phyloP scores from a whole-genome alignment of 2,329 filamentous ascomycete species.

The Alternaria ethzedia region DNA sequence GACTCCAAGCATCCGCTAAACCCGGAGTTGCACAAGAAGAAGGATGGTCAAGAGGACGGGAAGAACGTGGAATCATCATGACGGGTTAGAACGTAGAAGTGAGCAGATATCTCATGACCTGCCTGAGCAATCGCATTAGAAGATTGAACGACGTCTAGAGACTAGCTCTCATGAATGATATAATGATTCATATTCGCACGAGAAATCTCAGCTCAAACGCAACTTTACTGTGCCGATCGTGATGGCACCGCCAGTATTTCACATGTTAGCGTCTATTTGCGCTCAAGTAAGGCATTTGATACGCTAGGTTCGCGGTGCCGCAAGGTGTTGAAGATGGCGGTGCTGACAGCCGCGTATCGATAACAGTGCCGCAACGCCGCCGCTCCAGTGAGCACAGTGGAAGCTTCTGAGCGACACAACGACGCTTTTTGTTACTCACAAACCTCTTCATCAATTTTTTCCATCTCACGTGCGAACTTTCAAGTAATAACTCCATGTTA shows the following conservation, averaged over 20 bases:
- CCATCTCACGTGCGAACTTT: neutral
- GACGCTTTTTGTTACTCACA: neutral
- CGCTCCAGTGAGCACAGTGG: neutral
- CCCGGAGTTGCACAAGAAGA: slow-evolving; percentile 33
- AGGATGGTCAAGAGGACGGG: neutral
- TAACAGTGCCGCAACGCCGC: neutral
- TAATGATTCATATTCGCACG: neutral
- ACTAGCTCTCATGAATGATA: neutral
- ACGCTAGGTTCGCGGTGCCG: neutral
- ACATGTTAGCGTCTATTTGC: neutral
- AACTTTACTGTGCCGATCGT: neutral
- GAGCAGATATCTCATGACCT: neutral
- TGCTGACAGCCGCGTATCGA: slow-evolving; percentile 3
- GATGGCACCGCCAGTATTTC: rapidly evolving
- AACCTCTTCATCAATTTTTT: neutral
- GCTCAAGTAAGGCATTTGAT: neutral
- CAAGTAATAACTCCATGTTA: neutral
- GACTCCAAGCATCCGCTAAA: slow-evolving; percentile 64
- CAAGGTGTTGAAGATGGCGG: neutral
- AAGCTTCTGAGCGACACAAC: neutral
- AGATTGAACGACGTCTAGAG: neutral
- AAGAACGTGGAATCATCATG: neutral
- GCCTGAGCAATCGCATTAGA: neutral
- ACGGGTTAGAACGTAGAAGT: neutral
- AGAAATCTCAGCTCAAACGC: neutral